Conservation (phyloP, 331 rosid genomes). For the Acacia concinna region DNA sequence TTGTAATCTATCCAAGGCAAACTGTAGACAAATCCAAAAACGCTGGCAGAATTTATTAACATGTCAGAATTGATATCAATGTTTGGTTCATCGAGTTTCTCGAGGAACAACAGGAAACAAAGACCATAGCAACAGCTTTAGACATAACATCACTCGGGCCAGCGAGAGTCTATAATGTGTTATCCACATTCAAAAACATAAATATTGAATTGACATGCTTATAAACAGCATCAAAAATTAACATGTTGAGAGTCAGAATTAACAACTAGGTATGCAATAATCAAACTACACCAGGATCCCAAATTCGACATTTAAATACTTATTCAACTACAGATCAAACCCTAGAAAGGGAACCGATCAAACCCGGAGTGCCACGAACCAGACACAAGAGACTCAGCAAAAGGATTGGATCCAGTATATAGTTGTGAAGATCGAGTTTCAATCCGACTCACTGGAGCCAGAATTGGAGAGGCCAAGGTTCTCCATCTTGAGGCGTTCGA, state of each 20-base stretch:
- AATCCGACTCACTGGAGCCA: constrained; percentile 50
- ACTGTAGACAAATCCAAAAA: neutral
- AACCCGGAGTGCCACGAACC: constrained; percentile 21
- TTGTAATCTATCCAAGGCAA: neutral
- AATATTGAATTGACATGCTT: neutral
- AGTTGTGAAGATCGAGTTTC: constrained; percentile 31
- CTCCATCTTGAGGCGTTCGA: constrained; percentile 79
- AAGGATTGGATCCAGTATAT: constrained; percentile 16
- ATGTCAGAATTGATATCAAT: neutral
- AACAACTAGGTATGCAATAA: constrained; percentile 6
- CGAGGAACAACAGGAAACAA: neutral
- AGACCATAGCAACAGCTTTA: neutral
- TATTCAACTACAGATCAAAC: constrained; percentile 22
- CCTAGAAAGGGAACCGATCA: constrained; percentile 9
- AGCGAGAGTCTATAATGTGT: neutral
- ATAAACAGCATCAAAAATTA: constrained; percentile 4
- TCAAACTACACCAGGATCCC: neutral
- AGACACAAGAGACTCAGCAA: constrained; percentile 19
- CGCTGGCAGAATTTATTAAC: neutral
- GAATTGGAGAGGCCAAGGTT: constrained; percentile 19
- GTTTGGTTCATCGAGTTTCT: neutral
- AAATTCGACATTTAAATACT: neutral
- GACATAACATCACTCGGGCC: neutral
- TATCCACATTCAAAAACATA: constrained; percentile 10
- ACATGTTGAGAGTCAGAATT: neutral